These are phyloP conservation scores for Boletus subcaerulescens DNA, from an alignment of 768 basidiomycete species.

Conservation along the genomic window DNA sequence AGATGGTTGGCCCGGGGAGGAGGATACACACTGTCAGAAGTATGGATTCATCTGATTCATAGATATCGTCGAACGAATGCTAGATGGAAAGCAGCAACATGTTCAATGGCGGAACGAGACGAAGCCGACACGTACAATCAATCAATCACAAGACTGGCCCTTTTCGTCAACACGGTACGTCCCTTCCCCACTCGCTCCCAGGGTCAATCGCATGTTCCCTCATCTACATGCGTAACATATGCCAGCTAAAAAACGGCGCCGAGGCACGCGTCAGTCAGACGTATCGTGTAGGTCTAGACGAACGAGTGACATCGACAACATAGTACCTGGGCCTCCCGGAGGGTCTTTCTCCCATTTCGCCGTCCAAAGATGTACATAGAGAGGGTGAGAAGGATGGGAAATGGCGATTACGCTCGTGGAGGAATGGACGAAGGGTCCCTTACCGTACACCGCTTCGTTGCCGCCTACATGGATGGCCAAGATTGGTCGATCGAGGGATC, in stretches of 20 bases:
- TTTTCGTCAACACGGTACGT: too few species aligned
- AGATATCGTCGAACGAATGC: too few species aligned
- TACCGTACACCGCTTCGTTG: slow-evolving; percentile 41
- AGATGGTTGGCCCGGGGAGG: too few species aligned
- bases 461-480: slow-evolving; percentile 37
- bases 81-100: too few species aligned
- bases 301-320: neutral
- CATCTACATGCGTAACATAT: slow-evolving; percentile 37
- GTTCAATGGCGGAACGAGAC: too few species aligned
- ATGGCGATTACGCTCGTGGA: neutral
- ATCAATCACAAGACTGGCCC: too few species aligned
- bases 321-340: slow-evolving; percentile 28
- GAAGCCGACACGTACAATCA: too few species aligned
- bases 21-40: too few species aligned
- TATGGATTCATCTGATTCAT: too few species aligned
- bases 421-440: slow-evolving; percentile 4
- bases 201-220: slow-evolving; percentile 31
- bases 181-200: too few species aligned
- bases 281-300: too few species aligned
- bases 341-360: slow-evolving; percentile 45
- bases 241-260: slow-evolving; percentile 15
- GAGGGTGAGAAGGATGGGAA: neutral
- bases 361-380: slow-evolving; percentile 40
- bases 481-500: neutral
- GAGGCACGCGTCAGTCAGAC: neutral